phyloP scores from a whole-genome alignment of 2,329 filamentous ascomycete genomes.

The Zymoseptoria ardabiliae region DNA sequence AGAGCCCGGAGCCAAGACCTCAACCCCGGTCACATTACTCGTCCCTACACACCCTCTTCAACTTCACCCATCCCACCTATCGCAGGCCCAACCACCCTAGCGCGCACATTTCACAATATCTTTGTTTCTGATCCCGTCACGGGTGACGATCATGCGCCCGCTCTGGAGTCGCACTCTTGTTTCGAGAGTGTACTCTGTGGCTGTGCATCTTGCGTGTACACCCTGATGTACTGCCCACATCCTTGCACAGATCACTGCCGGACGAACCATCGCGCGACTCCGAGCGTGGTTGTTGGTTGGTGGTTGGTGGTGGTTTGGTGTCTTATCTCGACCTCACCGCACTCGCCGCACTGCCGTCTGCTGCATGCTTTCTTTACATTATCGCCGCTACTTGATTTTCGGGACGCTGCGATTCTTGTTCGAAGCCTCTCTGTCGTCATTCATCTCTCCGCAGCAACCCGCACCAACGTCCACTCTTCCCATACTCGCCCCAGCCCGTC shows the following conservation, averaged over 20 bases:
- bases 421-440: constrained; percentile 4
- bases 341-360: not conserved
- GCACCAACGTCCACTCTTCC: not conserved
- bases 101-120: constrained; percentile 14
- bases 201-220: not conserved
- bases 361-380: constrained; percentile 1
- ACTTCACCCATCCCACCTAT: constrained; percentile 8
- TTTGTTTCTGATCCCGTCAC: constrained; percentile 12
- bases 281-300: not conserved
- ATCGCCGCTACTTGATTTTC: not conserved
- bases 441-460: not conserved
- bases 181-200: not conserved
- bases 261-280: not conserved
- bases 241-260: not conserved
- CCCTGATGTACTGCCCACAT: not conserved
- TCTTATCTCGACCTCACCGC: constrained; percentile 8
- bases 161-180: constrained; percentile 11
- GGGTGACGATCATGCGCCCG: constrained; percentile 17
- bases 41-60: constrained; percentile 1
- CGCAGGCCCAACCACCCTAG: constrained; percentile 12
- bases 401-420: constrained; percentile 5
- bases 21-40: not conserved
- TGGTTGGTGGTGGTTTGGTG: not conserved
- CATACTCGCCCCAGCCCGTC: constrained; percentile 1
- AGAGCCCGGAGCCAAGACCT: constrained; percentile 1